Evolutionary conservation across 192 early-diverging fungal species (phyloP).

Genomic region (Entomortierella parvispora): DNA sequence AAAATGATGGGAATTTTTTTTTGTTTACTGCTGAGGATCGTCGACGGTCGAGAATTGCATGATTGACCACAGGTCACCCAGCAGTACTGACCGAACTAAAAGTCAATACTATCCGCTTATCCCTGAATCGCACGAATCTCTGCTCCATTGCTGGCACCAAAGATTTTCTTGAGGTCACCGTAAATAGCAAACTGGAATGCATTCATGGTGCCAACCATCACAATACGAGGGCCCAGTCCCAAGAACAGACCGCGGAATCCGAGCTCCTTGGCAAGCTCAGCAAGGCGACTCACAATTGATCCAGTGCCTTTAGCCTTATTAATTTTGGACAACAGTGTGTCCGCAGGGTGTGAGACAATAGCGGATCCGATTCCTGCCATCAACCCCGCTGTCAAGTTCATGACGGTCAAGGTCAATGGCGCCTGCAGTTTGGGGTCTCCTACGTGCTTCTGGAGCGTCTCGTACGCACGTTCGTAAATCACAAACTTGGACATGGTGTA

Average conservation of each 20-base stretch:
- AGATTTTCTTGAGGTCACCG: conserved; percentile 50
- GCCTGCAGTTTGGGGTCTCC: conserved; percentile 39
- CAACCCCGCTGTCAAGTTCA: conserved; percentile 82
- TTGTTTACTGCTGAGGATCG: no score
- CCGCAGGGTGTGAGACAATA: conserved; percentile 91
- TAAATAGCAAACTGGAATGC: conserved; percentile 88
- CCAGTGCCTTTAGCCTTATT: conserved; percentile 64
- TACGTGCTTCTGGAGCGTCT: conserved; percentile 63
- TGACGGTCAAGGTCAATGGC: conserved; percentile 74
- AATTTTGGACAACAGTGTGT: conserved; percentile 77
- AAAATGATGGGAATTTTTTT: no score
- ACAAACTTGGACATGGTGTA: conserved; percentile 91
- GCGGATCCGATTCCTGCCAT: conserved; percentile 90
- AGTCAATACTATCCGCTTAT: no score
- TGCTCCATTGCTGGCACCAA: no score
- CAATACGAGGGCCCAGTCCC: conserved; percentile 86
- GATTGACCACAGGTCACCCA: no score
- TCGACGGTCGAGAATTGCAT: no score
- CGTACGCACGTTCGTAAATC: conserved; percentile 82
- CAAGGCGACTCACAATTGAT: conserved; percentile 58
- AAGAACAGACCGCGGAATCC: conserved; percentile 77
- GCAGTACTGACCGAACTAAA: no score
- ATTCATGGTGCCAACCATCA: conserved; percentile 94
- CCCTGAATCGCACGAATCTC: no score
- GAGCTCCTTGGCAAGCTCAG: conserved; percentile 67